Conservation (phyloP, 2,329 filamentous ascomycete species). For the Cercospora citrullina region DNA sequence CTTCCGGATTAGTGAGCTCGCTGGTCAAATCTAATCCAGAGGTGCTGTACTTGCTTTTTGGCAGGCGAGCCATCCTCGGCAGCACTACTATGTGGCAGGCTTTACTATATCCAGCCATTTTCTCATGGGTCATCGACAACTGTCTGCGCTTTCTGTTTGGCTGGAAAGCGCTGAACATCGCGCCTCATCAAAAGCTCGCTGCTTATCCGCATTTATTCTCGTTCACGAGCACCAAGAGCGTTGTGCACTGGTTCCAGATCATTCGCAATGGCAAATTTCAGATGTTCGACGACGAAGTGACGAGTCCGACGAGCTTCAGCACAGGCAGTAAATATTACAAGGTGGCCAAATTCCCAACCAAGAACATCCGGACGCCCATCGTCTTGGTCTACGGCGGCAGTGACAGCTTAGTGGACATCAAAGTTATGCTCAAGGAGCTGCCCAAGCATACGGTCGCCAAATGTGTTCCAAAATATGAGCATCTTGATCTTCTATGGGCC, state of each 20-base stretch:
- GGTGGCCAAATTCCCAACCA: slow-evolving; percentile 91
- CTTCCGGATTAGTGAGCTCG: slow-evolving; percentile 86
- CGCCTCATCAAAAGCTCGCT: slow-evolving; percentile 82
- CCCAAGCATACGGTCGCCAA: slow-evolving; percentile 81
- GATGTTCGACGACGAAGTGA: slow-evolving; percentile 96
- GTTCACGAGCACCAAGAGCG: slow-evolving; percentile 92
- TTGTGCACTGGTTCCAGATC: slow-evolving; percentile 99
- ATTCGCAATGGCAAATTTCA: slow-evolving; percentile 95
- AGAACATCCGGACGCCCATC: slow-evolving; percentile 94
- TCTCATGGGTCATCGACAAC: slow-evolving; percentile 81
- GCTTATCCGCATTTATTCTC: slow-evolving; percentile 96
- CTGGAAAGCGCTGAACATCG: slow-evolving; percentile 85
- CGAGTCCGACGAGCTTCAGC: slow-evolving; percentile 70
- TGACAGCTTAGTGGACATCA: slow-evolving; percentile 91
- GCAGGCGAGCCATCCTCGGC: slow-evolving; percentile 83
- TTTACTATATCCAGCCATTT: slow-evolving; percentile 90
- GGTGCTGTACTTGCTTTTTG: slow-evolving; percentile 89
- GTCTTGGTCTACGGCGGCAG: slow-evolving; percentile 91
- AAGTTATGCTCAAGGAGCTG: slow-evolving; percentile 85
- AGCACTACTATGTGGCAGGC: slow-evolving; percentile 98
- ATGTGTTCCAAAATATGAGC: slow-evolving; percentile 89
- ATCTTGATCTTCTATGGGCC: slow-evolving; percentile 95
- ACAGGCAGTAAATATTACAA: slow-evolving; percentile 85
- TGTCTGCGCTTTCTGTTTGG: slow-evolving; percentile 81
- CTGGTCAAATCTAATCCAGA: slow-evolving; percentile 92